Conservation (phyloP, 2,329 filamentous ascomycete genomes). For the Sporothrix dimorphospora region DNA sequence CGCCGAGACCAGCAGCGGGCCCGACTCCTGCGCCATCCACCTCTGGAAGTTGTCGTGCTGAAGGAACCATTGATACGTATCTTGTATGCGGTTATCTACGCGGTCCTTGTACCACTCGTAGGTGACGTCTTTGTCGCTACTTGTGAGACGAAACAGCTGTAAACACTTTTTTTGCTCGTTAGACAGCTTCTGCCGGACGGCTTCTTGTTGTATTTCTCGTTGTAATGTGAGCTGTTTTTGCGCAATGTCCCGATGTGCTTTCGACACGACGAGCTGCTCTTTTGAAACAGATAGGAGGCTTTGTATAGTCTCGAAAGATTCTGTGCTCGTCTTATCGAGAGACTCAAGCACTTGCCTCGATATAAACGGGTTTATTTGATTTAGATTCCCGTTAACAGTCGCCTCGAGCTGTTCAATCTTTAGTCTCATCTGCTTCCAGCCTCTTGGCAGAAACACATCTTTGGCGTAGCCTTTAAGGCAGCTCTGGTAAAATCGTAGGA, state of each 20-base stretch:
- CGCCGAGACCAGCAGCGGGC: slow-evolving; percentile 22
- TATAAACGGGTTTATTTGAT: slow-evolving; percentile 19
- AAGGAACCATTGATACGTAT: slow-evolving; percentile 29
- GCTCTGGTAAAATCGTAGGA: slow-evolving; percentile 41
- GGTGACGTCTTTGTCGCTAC: background rate
- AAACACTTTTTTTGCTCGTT: background rate
- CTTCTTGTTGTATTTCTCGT: background rate
- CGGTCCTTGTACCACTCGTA: slow-evolving; percentile 20
- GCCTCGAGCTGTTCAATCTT: slow-evolving; percentile 26
- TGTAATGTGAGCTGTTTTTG: too few species aligned
- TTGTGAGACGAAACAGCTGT: background rate
- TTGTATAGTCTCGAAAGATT: background rate
- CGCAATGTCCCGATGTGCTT: too few species aligned
- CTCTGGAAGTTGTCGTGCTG: slow-evolving; percentile 10
- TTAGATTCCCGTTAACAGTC: slow-evolving; percentile 18
- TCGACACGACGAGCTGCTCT: background rate
- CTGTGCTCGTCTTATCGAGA: slow-evolving; percentile 21
- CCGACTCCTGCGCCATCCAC: slow-evolving; percentile 16
- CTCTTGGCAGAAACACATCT: slow-evolving; percentile 33
- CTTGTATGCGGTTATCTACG: background rate
- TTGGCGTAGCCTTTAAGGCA: slow-evolving; percentile 21
- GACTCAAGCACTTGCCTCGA: slow-evolving; percentile 26
- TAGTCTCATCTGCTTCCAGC: slow-evolving; percentile 35
- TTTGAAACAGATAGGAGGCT: background rate
- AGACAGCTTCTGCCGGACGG: background rate